Evolutionary conservation across 352 stramenopile species (phyloP), one percentile per base, ranked within the genome.

Genomic region (Pythium dissimile): DNA sequence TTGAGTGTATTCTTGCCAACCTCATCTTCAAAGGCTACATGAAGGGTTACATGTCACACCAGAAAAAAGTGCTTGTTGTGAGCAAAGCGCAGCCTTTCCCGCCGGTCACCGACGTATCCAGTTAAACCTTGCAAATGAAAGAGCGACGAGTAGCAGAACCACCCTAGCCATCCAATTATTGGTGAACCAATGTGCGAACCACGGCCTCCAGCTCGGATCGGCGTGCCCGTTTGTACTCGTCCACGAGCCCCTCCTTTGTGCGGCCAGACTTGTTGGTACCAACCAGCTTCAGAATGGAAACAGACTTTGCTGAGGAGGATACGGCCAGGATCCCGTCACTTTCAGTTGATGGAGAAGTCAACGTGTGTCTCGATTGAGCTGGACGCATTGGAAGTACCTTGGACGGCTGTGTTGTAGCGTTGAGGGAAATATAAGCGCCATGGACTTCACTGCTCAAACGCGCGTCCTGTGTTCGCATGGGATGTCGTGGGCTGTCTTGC

Each of bases 1-100:
- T 99, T 42, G 96, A 99, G 76, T 98, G 96, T 55, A 89, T 98
- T 49, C 69, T 99, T 31, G 91, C 94, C 26, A 99, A 98, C 72
- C 77, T 99, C 34, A 98, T 99, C 66, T 98, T 96, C 70, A 96
- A 97, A 59, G 89, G 93, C 30, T 96, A 96, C 68, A 83, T 99
- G 64, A 96, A 97, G 50, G 96, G 96, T 15, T 99, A 99, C 79
- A 96, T 99, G 71, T 97, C 90, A 48, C 95, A 98, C 75, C 81
- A 92, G 57, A 98, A 98, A 73, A 97, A 97, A 67, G 88, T 98
- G 9, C 74, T 98, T 30, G 94, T 98, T 16, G 75, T 99, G 27
- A 97, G 88, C 64, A 98, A 98, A 63, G 75, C 89, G 58, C 87
- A 97, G 63, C 86, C 95, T 31, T 98, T 98, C 66, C 95, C 95